These are phyloP conservation scores for Suhomyces bokatorum DNA, from an alignment of 1,139 yeast species.

Conservation along the genomic window DNA sequence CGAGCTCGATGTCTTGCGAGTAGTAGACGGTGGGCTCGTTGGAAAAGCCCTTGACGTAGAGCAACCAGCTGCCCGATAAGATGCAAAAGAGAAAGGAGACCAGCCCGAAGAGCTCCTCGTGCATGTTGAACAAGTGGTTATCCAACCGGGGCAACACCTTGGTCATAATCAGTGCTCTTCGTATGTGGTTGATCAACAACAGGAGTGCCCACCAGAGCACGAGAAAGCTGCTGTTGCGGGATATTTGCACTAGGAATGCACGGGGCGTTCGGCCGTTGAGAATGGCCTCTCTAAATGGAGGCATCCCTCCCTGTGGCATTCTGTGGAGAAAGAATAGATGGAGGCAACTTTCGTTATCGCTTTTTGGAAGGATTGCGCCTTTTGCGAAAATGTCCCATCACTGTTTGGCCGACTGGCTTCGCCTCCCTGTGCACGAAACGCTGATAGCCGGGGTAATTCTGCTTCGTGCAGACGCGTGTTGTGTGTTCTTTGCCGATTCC, in stretches of 20 bases:
- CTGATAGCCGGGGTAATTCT: neutral
- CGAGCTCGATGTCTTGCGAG: conserved; percentile 2
- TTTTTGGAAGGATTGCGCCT: no score
- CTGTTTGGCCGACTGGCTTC: neutral
- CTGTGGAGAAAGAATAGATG: neutral
- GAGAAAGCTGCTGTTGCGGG: conserved; percentile 5
- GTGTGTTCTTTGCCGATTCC: neutral
- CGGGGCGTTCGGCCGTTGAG: conserved; percentile 7
- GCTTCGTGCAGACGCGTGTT: neutral
- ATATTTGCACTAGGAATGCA: conserved; percentile 1
- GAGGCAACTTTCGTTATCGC: no score
- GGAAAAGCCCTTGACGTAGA: conserved; percentile 7
- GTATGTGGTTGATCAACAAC: conserved; percentile 6
- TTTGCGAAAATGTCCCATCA: neutral
- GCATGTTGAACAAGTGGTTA: conserved; percentile 6
- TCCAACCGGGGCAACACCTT: conserved; percentile 8
- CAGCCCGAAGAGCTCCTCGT: conserved; percentile 6
- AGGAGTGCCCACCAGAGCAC: conserved; percentile 8
- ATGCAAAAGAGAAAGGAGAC: conserved; percentile 9
- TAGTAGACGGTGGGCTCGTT: neutral
- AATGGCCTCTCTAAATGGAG: conserved; percentile 2
- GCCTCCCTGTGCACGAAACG: neutral
- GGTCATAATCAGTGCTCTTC: conserved; percentile 8
- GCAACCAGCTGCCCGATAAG: conserved; percentile 9
- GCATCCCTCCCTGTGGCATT: neutral